Percentiles rank a stretch among this genome's conserved stretches.
These are phyloP conservation scores for Jatropha curcas DNA, from an alignment of 345 rosid genomes.

Conservation along the genomic window DNA sequence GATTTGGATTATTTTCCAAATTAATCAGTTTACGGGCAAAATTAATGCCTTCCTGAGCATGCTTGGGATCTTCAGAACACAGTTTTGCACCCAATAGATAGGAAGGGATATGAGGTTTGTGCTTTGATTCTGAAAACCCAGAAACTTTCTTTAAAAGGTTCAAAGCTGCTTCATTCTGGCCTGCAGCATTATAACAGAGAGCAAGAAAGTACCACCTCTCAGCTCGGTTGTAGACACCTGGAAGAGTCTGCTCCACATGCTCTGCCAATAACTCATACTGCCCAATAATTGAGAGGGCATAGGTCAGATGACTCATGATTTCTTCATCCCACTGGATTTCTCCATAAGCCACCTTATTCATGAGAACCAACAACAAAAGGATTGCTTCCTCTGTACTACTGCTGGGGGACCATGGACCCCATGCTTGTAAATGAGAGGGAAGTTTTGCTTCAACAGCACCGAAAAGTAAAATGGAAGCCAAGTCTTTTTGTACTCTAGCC, in stretches of 20 bases:
- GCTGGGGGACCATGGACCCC: slow-evolving; percentile 44
- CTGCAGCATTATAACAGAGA: slow-evolving; percentile 80
- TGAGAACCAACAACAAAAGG: slow-evolving; percentile 66
- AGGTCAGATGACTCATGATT: slow-evolving; percentile 77
- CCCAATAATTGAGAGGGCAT: slow-evolving; percentile 72
- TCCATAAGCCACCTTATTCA: slow-evolving; percentile 61
- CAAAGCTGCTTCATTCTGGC: slow-evolving; percentile 64
- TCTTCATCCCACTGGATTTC: slow-evolving; percentile 83
- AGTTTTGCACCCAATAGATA: slow-evolving; percentile 78
- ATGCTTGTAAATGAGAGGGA: slow-evolving; percentile 39
- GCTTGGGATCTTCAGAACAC: slow-evolving; percentile 64
- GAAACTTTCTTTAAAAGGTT: slow-evolving; percentile 67
- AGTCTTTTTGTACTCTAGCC: slow-evolving; percentile 72
- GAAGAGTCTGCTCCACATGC: slow-evolving; percentile 74
- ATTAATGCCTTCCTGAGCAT: slow-evolving; percentile 60
- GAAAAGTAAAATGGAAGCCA: slow-evolving; percentile 73
- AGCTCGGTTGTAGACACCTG: slow-evolving; percentile 62
- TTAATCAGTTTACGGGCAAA: slow-evolving; percentile 57
- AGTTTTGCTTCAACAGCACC: slow-evolving; percentile 69
- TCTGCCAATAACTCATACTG: slow-evolving; percentile 64
- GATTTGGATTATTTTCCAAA: slow-evolving; percentile 34
- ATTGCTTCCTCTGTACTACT: slow-evolving; percentile 80
- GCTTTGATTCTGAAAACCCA: slow-evolving; percentile 70
- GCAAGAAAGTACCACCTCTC: slow-evolving; percentile 94
- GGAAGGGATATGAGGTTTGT: slow-evolving; percentile 50